phyloP scores from a whole-genome alignment of 192 early-diverging fungal genomes.

The Oehlia diaphana region DNA sequence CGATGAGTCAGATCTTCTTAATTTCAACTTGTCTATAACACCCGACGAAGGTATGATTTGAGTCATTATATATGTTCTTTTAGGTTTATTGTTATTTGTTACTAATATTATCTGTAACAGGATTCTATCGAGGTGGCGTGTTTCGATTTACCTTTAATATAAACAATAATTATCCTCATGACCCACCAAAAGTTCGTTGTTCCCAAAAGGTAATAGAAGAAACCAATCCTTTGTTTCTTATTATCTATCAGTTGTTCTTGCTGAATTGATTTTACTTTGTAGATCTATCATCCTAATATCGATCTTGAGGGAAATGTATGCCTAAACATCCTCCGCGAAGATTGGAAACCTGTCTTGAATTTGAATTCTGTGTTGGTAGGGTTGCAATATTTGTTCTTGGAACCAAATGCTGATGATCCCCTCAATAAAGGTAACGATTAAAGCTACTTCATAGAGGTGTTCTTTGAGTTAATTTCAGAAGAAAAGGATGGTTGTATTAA shows the following conservation, averaged over 20 bases:
- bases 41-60: slow-evolving; percentile 80
- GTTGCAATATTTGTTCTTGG: slow-evolving; percentile 88
- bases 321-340: slow-evolving; percentile 94
- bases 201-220: slow-evolving; percentile 69
- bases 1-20: slow-evolving; percentile 75
- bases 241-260: background rate
- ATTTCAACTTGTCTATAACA: slow-evolving; percentile 79
- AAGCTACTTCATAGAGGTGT: background rate
- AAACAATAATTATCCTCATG: slow-evolving; percentile 90
- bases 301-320: slow-evolving; percentile 96
- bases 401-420: slow-evolving; percentile 96
- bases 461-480: background rate
- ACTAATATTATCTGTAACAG: slow-evolving; percentile 36
- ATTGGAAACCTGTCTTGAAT: slow-evolving; percentile 99
- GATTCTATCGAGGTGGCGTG: slow-evolving; percentile 81
- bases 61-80: background rate
- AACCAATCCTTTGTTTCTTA: background rate
- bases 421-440: slow-evolving; percentile 80
- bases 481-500: too few species aligned
- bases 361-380: slow-evolving; percentile 90
- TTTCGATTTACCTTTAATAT: slow-evolving; percentile 86
- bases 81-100: background rate
- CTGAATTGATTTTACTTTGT: background rate
- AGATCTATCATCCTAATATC: slow-evolving; percentile 98
- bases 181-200: slow-evolving; percentile 90